Evolutionary conservation across 345 rosid genomes (phyloP).

Genomic region (Bretschneidera sinensis): DNA sequence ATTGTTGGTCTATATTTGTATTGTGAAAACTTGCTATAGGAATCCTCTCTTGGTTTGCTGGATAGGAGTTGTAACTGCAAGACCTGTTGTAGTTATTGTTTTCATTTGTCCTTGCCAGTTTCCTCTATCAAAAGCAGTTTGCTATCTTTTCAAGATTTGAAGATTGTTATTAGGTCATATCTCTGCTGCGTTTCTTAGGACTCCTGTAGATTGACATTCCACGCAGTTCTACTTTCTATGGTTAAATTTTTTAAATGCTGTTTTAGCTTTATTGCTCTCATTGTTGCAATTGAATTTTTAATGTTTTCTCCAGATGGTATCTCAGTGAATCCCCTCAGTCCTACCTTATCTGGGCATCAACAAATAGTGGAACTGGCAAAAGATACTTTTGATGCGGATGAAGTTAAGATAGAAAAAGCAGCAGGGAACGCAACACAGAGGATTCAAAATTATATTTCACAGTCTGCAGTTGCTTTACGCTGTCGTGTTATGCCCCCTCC

Average conservation of each 20-base stretch:
- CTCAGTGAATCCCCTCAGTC: slow-evolving; percentile 35
- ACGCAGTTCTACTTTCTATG: not conserved
- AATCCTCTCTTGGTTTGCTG: too few species aligned
- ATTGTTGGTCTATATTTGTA: not conserved
- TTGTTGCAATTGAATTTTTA: slow-evolving; percentile 11
- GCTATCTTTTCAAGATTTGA: not conserved
- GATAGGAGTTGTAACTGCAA: too few species aligned
- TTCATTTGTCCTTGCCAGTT: not conserved
- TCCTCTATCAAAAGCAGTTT: not conserved
- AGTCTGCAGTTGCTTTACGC: slow-evolving; percentile 79
- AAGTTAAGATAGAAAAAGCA: slow-evolving; percentile 33
- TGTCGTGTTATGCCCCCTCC: slow-evolving; percentile 94
- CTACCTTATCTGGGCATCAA: slow-evolving; percentile 37
- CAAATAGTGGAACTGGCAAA: slow-evolving; percentile 40
- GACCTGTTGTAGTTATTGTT: not conserved
- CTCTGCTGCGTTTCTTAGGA: not conserved
- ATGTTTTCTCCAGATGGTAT: slow-evolving; percentile 33
- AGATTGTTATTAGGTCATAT: not conserved
- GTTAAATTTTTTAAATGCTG: slow-evolving; percentile 3
- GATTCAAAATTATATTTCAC: slow-evolving; percentile 58
- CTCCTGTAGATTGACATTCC: slow-evolving; percentile 3
- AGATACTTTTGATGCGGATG: slow-evolving; percentile 40
- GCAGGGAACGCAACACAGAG: slow-evolving; percentile 28
- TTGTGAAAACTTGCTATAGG: too few species aligned
- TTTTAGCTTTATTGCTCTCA: not conserved